Evolutionary conservation across 148 eudicot species (phyloP), one percentile per base, ranked within the genome.

Genomic region (Nepenthes gracilis): DNA sequence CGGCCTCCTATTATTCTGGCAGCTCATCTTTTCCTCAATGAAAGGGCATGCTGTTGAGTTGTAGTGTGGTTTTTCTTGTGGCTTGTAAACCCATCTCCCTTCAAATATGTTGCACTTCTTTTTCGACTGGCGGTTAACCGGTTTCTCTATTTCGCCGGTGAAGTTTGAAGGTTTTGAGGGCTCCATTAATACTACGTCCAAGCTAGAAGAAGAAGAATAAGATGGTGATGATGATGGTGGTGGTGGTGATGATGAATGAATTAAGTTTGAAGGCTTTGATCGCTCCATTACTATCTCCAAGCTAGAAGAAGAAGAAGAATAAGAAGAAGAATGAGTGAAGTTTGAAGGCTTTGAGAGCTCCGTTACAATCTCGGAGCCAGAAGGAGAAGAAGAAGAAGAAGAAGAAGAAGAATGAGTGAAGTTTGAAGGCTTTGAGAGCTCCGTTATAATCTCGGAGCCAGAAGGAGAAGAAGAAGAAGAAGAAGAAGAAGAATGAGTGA

Each of bases 41-140:
- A 74, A 78, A 9, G 82, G 82, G 35, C 78, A 78, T 9, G 6
- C 12, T n/a, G 12, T 15, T 2, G 49, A 48, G 11, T 57, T 7
- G 50, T 74, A 67, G 13, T 32, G 12, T 2, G 70, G 64, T 13
- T 58, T 64, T 2, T 57, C 58, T 33, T 15, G 47, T 5, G 59
- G 61, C 60, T 67, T 70, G 65, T 70, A 62, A 52, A 78, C 65
- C 78, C 82, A 78, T 59, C 64, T 75, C 38, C 82, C 82, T 1
- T 71, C 49, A 38, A 64, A 61, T 9, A 78, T 53, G 66, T 78
- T 60, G 61, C 82, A 78, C 2, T 55, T 47, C 2, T 35, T 43
- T 6, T 7, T 38, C 13, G 2, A 23, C 10, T 33, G 5, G 34
- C 52, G 57, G 47, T 56, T 65, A 9, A n/a, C 36, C 5, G 43